Base-by-base conservation (phyloP, 2,329 filamentous ascomycete species). In the Calonectria pseudoreteaudii region DNA sequence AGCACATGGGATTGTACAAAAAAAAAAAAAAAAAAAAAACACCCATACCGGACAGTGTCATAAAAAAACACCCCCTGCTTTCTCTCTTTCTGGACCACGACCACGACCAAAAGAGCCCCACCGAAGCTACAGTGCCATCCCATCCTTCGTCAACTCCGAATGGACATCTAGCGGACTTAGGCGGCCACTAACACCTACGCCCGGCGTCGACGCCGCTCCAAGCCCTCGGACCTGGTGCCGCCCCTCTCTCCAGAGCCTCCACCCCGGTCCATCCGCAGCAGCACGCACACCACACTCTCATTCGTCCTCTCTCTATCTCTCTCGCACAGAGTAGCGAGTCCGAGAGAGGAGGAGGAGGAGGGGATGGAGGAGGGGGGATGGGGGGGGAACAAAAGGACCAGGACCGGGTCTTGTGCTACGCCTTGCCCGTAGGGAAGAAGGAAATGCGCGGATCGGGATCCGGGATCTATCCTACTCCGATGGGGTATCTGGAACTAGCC, bases 401-500 rank as follows among this genome's bases (percentile, higher is more conserved):
- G 44, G n/a, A 47, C n/a, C 44, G 11, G 44, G 44, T 47, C 9
- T 47, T 47, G 20, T 36, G 20, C 50, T 14, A 44, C 34, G 31
- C 31, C 41, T 49, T 20, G 41, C n/a, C n/a, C n/a, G 28, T 34
- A 56, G 18, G 28, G 30, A 53, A 9, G 28, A 53, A 53, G 14
- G 2, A 5, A 14, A 44, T 65, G 49, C 26, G 49, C 20, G 26
- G 70, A 68, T 73, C 71, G 66, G 71, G 18, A 16, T 6, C 31
- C 71, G 52, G 60, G 41, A 62, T 70, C 71, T 66, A 66, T 73
- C 71, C 71, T 60, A 70, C 31, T 53, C 66, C 71, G 71, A 70
- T 41, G 14, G 14, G 50, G 26, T 9, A 18, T 44, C 23, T 38
- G 14, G 14, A 66, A 23, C 65, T 16, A 36, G 18, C 6, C n/a